Base-by-base conservation (phyloP, 345 rosid species). In the Populus tremula region DNA sequence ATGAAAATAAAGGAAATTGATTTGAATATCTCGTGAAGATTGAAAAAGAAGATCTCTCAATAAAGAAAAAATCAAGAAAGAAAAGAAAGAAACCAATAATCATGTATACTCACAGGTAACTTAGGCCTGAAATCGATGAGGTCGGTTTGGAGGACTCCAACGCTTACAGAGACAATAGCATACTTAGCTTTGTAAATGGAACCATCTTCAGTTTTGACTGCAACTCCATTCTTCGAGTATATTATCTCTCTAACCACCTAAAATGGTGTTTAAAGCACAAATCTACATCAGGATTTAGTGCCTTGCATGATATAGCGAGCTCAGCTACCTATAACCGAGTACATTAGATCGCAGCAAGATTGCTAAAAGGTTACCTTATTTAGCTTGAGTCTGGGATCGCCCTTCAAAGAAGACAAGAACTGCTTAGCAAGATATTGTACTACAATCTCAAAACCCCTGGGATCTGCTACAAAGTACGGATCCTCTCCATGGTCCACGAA, bases 111-210 rank as follows among this genome's bases (percentile, higher is more conserved):
- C 38, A 82, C 87, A 14, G 84, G 87, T 43, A 80, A 69, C 7
- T 45, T n/a, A 0, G 84, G 85, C 16, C 54, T 68, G 75, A 85
- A 85, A 35, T 80, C 25, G 20, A 85, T 82, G 61, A 82, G 82
- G 20, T 76, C 75, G 47, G 73, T 76, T 27, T 80, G 86, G 20
- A 85, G 82, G 56, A 82, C 88, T 11, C 86, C 84, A 25, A 82
- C 50, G 70, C 84, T 82, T 27, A 33, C 82, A 8, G 88, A 80
- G 29, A 82, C 78, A 43, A 85, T 80, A 7, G 21, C 86, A n/a
- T 78, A 76, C 49, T 71, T 72, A 2, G 84, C 77, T 12, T 35
- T 64, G 72, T 82, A 85, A 6, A 29, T 29, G 0, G 77, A 80
- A 25, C 86, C 81, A 73, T 85, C 88, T 70, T 69, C 81, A 39